Evolutionary conservation across 1,139 yeast genomes (phyloP).

Genomic region (Scheffersomyces parashehatae): DNA sequence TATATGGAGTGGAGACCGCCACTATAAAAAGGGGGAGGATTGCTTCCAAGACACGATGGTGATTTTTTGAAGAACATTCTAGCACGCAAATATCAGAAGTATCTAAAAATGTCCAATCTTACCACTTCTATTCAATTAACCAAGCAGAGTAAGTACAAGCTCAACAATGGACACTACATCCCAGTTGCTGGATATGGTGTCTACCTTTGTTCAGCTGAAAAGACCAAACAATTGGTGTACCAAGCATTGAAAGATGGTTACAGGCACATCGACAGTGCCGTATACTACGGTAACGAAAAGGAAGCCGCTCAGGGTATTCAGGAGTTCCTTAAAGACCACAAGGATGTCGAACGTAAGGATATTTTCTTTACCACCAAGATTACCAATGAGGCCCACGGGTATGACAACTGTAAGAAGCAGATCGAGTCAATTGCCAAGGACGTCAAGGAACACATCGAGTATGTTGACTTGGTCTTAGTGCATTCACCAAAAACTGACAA

Average conservation of each 20-base stretch:
- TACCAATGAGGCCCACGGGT: conserved; percentile 20
- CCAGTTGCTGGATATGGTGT: conserved; percentile 46
- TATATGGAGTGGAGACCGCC: too few species aligned
- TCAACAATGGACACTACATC: conserved; percentile 38
- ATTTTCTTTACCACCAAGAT: conserved; percentile 38
- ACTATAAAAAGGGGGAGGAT: too few species aligned
- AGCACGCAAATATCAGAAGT: background rate
- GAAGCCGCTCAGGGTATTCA: conserved; percentile 33
- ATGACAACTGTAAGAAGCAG: conserved; percentile 20
- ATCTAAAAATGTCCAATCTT: conserved; percentile 18
- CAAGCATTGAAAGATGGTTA: conserved; percentile 60
- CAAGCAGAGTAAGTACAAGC: conserved; percentile 27
- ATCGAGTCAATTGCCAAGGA: conserved; percentile 18
- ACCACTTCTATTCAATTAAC: conserved; percentile 33
- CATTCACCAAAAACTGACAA: conserved; percentile 35
- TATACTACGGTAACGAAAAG: conserved; percentile 19
- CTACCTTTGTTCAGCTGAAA: conserved; percentile 25
- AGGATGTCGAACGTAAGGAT: conserved; percentile 29
- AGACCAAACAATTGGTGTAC: conserved; percentile 31
- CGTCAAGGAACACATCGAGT: conserved; percentile 38
- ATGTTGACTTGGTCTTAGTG: conserved; percentile 46
- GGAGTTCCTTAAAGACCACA: conserved; percentile 44
- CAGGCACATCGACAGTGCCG: conserved; percentile 68
- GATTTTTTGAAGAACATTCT: too few species aligned
- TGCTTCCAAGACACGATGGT: too few species aligned